Conservation (phyloP, 2,329 filamentous ascomycete genomes). For the Nakataea oryzae region DNA sequence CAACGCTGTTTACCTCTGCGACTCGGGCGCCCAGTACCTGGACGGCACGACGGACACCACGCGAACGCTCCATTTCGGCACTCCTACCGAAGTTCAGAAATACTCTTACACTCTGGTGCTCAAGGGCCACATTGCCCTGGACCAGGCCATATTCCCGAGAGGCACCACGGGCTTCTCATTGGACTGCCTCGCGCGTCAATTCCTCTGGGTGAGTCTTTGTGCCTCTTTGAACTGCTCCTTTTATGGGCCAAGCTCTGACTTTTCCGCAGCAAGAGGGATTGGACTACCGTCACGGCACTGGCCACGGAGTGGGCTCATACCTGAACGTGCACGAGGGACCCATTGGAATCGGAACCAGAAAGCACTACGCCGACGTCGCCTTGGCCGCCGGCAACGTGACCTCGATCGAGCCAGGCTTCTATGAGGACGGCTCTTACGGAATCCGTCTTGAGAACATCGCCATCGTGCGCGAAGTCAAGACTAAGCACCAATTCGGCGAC, state of each 20-base stretch:
- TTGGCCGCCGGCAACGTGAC: constrained; percentile 88
- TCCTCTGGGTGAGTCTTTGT: constrained; percentile 61
- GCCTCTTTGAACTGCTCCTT: neutral
- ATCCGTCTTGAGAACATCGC: constrained; percentile 96
- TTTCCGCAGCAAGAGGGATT: constrained; percentile 56
- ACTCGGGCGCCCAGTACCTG: constrained; percentile 91
- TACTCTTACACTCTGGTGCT: constrained; percentile 89
- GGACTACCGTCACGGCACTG: constrained; percentile 93
- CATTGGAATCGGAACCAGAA: constrained; percentile 86
- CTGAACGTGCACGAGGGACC: constrained; percentile 96
- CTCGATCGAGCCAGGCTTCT: constrained; percentile 93
- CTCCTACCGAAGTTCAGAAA: constrained; percentile 71
- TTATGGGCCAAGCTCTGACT: constrained; percentile 10
- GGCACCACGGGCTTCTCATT: constrained; percentile 90
- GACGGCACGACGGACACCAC: constrained; percentile 97
- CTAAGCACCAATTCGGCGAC: constrained; percentile 79
- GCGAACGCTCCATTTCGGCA: constrained; percentile 82
- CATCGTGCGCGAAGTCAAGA: constrained; percentile 81
- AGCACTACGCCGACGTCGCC: constrained; percentile 85
- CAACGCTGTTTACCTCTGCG: constrained; percentile 81
- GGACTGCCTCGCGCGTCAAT: constrained; percentile 79
- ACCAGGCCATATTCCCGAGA: constrained; percentile 82
- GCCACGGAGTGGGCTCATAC: constrained; percentile 90
- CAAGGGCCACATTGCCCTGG: constrained; percentile 86
- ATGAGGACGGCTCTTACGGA: constrained; percentile 89